Evolutionary conservation across 345 rosid genomes (phyloP).

Genomic region (Dipteronia dyeriana): DNA sequence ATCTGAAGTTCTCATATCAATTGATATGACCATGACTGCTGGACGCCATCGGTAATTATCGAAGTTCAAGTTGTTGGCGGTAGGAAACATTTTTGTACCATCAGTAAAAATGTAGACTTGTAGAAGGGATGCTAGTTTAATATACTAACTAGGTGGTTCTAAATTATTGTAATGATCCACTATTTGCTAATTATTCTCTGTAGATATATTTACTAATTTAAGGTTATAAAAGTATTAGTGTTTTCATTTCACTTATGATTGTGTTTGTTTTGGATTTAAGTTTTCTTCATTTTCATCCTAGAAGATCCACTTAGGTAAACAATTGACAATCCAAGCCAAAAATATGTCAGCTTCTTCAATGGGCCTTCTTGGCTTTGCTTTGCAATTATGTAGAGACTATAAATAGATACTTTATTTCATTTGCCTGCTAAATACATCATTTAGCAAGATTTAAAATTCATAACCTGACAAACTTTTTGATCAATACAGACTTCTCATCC

Average conservation of each 20-base stretch:
- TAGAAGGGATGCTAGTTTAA: constrained; percentile 1
- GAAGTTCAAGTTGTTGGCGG: background rate
- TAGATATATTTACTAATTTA: background rate
- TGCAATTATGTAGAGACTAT: background rate
- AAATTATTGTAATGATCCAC: constrained; percentile 11
- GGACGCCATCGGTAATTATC: background rate
- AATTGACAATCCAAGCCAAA: background rate
- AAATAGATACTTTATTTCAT: constrained; percentile 8
- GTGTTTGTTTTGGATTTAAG: background rate
- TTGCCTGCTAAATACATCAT: background rate
- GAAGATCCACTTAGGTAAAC: background rate
- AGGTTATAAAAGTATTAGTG: background rate
- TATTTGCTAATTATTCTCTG: background rate
- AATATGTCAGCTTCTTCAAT: background rate
- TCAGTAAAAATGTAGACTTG: background rate
- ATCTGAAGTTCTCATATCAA: background rate
- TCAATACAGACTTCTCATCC: background rate
- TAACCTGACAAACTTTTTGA: background rate
- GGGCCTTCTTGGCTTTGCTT: too few relatives aligned
- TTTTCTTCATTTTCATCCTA: too few relatives aligned
- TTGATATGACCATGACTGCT: too few relatives aligned
- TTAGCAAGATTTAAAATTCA: background rate
- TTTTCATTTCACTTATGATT: background rate
- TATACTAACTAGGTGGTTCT: background rate
- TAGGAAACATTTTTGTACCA: constrained; percentile 7